phyloP scores from a whole-genome alignment of 2,329 filamentous ascomycete species.

The Coniochaeta prunicola region DNA sequence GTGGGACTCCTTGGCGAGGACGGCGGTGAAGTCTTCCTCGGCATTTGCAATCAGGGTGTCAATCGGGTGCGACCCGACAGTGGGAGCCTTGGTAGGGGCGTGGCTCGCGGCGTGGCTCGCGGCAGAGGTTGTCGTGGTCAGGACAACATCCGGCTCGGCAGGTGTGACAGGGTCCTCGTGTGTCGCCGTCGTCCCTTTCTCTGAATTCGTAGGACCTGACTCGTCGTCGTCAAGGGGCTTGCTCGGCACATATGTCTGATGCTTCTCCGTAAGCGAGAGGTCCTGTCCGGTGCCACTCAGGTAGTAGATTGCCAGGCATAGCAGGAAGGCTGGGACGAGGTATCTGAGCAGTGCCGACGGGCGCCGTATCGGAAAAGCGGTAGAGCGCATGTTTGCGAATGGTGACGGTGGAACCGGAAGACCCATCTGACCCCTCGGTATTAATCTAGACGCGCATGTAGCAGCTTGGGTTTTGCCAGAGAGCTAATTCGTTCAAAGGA shows the following conservation, averaged over 20 bases:
- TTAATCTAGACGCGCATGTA: neutral
- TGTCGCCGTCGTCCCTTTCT: neutral
- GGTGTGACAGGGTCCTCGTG: neutral
- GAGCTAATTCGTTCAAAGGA: neutral
- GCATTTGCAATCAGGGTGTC: constrained; percentile 40
- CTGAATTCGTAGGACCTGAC: neutral
- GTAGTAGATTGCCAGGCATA: constrained; percentile 26
- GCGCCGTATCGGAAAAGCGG: constrained; percentile 30
- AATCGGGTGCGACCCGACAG: constrained; percentile 37
- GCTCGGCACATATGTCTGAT: neutral
- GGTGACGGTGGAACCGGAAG: neutral
- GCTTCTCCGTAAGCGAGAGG: neutral
- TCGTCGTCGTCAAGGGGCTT: neutral
- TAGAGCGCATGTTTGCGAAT: constrained; percentile 22
- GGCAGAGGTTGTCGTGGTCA: neutral
- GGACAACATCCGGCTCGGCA: neutral
- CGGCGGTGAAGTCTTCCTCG: constrained; percentile 30
- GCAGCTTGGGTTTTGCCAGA: neutral
- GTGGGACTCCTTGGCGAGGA: constrained; percentile 36
- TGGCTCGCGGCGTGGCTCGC: neutral
- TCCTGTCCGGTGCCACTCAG: constrained; percentile 10
- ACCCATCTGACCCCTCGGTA: neutral
- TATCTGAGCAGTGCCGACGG: constrained; percentile 31
- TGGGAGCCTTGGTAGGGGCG: neutral
- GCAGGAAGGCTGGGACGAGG: constrained; percentile 23